Evolutionary conservation across 1,139 yeast genomes (phyloP), one percentile per base, ranked within the genome.

Genomic region (Scheffersomyces cryptocercus): DNA sequence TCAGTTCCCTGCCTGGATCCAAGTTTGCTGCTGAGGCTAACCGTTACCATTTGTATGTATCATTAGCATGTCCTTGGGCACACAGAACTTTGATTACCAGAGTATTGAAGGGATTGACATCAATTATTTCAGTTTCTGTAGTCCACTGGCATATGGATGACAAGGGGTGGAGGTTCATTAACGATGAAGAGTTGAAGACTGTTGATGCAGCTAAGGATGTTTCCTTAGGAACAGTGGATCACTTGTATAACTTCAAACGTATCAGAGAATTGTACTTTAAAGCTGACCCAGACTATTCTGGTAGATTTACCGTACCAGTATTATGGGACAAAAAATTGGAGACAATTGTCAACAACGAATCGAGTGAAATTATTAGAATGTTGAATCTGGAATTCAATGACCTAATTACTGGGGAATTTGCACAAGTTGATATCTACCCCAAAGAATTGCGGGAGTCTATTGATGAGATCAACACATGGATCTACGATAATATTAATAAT

Each of bases 11-110:
- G 39, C 79, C 84, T 1, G 84, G 84, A 10, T 77, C 86, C 36
- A 67, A 75, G 48, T 85, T 83, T 58, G 71, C 83, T 13, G 87
- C 97, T 0, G 97, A 88, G 58, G 76, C 78, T 40, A 81, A 81
- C 48, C 77, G 98, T 56, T 91, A 91, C 63, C 97, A 91, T 67
- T 77, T 91, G 47, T 91, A 88, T 57, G 95, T 90, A 15, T 85
- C 95, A 1, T 70, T 74, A 42, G 97, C 97, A 1, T 91, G 98
- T 67, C 98, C 98, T 3, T 91, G 97, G 89, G 98, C 98, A 1
- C 96, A 89, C 61, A 79, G 98, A 50, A 82, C 95, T 0, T 71
- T 91, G 52, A 84, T 90, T 46, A 76, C 85, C 6, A 71, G 97
- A 42, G 67, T 76, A n/a, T 73, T 91, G 52, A 90, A 90, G 68